phyloP scores from a whole-genome alignment of 768 basidiomycete species.

The Suillus lakei region DNA sequence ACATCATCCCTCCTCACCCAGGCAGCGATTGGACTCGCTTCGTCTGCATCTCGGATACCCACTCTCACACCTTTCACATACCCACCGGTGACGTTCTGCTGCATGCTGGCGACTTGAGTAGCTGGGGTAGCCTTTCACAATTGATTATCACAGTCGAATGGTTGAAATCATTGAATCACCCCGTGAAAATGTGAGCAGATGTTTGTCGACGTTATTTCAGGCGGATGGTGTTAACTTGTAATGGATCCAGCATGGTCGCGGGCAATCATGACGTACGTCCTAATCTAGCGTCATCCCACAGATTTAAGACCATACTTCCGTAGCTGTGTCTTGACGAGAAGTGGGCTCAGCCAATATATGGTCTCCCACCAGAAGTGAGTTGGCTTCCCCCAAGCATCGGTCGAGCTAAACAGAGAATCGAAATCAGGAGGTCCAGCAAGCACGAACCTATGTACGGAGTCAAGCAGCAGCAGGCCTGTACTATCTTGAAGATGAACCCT shows the following conservation, averaged over 20 bases:
- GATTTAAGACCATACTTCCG: neutral
- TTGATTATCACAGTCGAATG: conserved; percentile 59
- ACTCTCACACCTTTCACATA: conserved; percentile 44
- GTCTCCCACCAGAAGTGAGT: conserved; percentile 22
- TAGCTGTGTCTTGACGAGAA: conserved; percentile 32
- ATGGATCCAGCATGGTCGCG: conserved; percentile 55
- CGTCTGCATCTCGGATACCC: conserved; percentile 41
- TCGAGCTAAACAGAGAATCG: conserved; percentile 13
- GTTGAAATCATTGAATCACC: conserved; percentile 60
- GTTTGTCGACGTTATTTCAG: neutral
- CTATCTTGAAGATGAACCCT: conserved; percentile 58
- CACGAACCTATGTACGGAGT: conserved; percentile 31
- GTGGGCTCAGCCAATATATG: conserved; percentile 18
- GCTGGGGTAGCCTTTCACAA: conserved; percentile 48
- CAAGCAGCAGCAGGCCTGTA: conserved; percentile 50
- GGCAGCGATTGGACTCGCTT: conserved; percentile 39
- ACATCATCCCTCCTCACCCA: conserved; percentile 31
- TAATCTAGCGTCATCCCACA: neutral
- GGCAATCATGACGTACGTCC: conserved; percentile 69
- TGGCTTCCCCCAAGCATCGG: neutral
- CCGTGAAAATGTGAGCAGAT: conserved; percentile 57
- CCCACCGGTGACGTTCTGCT: conserved; percentile 70
- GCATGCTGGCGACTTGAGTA: conserved; percentile 68
- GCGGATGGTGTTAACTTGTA: neutral
- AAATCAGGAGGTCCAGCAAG: conserved; percentile 23